Evolutionary conservation across 495 filamentous ascomycete genomes (phyloP), one percentile per base, ranked within the genome.

Genomic region (Penicillium tannophilum): DNA sequence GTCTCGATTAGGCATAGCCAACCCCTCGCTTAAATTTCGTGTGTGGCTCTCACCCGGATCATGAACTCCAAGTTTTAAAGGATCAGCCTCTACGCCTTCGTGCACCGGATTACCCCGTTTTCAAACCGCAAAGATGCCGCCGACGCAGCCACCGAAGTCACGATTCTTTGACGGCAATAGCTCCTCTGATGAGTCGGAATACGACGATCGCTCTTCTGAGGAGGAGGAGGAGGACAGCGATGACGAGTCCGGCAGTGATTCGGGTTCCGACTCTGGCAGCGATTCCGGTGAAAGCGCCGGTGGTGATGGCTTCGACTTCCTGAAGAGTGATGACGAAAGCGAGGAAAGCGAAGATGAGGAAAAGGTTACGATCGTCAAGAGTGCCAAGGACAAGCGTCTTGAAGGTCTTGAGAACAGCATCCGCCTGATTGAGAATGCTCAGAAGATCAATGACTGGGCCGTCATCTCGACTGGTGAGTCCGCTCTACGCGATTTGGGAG

Each of bases 401-500:
- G 95, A 97, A 68, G 95, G 96, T 69, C 82, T 99, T 58, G 95
- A 98, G 75, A 84, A 85, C 45, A 96, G 86, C 44, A 88, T 97
- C 56, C 87, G 88, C 69, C 76, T 88, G 58, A 98, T 98, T 60
- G 93, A 97, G 64, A 99, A 99, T 80, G 92, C 90, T 14, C 80
- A 93, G 72, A 97, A 95, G 83, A 99, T 98, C 66, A 90, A 88
- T 69, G 95, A 99, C 74, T 99, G 94, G 94, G 88, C 88, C 62
- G 86, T 91, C 45, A 94, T 99, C 65, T 90, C 92, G 59, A 84
- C 86, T 72, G 91, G 93, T 93, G 80, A 70, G 85, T 81, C 50
- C 55, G 28, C 30, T 54, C 23, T 17, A 41, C 16, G n/a, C 39
- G 39, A 41, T 14, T 41, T 41, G 2, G 7, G 16, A 17, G 48